Conservation (phyloP, 495 filamentous ascomycete species). For the Talaromyces nanjingensis region DNA sequence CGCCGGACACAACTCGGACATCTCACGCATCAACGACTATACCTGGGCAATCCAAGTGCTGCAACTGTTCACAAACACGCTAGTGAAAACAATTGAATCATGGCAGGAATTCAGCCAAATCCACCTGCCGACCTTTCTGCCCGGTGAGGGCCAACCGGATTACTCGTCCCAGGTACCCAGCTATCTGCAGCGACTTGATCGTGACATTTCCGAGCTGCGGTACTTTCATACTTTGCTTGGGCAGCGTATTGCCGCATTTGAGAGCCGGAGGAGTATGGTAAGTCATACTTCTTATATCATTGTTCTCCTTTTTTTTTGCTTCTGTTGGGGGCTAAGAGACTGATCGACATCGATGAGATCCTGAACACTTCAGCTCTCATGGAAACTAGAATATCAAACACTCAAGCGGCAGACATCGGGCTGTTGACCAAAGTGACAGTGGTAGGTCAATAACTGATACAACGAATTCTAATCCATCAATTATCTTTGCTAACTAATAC, state of each 20-base stretch:
- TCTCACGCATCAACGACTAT: slow-evolving; percentile 4
- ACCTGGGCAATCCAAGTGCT: slow-evolving; percentile 7
- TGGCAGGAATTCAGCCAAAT: slow-evolving; percentile 6
- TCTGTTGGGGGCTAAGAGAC: too few species aligned
- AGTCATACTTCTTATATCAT: background rate
- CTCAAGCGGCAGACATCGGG: slow-evolving; percentile 4
- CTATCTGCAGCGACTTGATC: slow-evolving; percentile 6
- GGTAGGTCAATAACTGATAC: too few species aligned
- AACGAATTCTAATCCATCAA: too few species aligned
- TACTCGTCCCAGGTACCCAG: slow-evolving; percentile 1
- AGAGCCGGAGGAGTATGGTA: slow-evolving; percentile 7
- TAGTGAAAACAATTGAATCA: slow-evolving; percentile 5
- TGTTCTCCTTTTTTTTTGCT: too few species aligned
- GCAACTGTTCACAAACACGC: background rate
- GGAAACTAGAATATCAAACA: slow-evolving; percentile 10
- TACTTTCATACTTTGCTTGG: slow-evolving; percentile 8
- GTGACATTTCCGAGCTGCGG: slow-evolving; percentile 1
- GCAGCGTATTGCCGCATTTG: slow-evolving; percentile 4
- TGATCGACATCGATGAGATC: background rate
- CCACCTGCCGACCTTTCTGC: background rate
- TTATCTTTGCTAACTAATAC: too few species aligned
- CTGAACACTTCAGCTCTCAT: slow-evolving; percentile 6
- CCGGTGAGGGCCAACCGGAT: background rate
- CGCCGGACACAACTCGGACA: background rate
- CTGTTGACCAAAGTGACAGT: slow-evolving; percentile 8